These are phyloP conservation scores for Bifiguratus adelaidae DNA, from an alignment of 192 early-diverging fungal species.

Conservation along the genomic window DNA sequence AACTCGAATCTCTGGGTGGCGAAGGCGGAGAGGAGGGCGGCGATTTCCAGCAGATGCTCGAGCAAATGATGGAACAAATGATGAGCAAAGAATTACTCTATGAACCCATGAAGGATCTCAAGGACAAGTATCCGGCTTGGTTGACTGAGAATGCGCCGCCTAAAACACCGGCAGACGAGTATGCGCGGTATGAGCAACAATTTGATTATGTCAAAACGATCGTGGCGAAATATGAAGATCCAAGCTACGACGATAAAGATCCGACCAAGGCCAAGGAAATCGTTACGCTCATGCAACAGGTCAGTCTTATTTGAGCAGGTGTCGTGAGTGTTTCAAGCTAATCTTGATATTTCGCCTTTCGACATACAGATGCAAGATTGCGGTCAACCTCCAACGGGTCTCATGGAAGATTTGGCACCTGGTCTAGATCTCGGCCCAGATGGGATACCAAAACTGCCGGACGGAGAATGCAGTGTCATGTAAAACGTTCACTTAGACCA, in stretches of 20 bases:
- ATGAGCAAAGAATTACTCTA: constrained; percentile 91
- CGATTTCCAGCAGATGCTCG: constrained; percentile 80
- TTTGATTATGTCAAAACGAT: constrained; percentile 70
- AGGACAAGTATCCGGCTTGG: constrained; percentile 84
- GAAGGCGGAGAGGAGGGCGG: too few relatives aligned
- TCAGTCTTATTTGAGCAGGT: constrained; percentile 16
- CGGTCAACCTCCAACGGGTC: constrained; percentile 88
- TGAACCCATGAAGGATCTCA: constrained; percentile 93
- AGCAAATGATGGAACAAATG: constrained; percentile 82
- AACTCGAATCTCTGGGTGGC: constrained; percentile 57
- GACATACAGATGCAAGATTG: constrained; percentile 83
- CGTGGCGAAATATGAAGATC: constrained; percentile 67
- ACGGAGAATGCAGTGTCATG: constrained; percentile 41
- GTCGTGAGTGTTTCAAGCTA: constrained; percentile 2
- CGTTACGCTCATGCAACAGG: constrained; percentile 89
- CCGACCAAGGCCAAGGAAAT: constrained; percentile 62
- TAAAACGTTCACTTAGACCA: too few relatives aligned
- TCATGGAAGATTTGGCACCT: constrained; percentile 85
- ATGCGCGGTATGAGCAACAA: constrained; percentile 70
- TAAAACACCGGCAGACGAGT: constrained; percentile 59
- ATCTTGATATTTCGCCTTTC: background rate
- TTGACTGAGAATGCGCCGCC: constrained; percentile 69
- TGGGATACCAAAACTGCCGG: constrained; percentile 37
- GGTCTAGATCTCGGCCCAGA: constrained; percentile 75
- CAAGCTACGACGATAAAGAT: constrained; percentile 51